A percentile compares a stretch with the other conserved stretches of the same genome.
Evolutionary conservation across 202 grass and related monocot species (phyloP).

Genomic region (Elaeis oleifera): DNA sequence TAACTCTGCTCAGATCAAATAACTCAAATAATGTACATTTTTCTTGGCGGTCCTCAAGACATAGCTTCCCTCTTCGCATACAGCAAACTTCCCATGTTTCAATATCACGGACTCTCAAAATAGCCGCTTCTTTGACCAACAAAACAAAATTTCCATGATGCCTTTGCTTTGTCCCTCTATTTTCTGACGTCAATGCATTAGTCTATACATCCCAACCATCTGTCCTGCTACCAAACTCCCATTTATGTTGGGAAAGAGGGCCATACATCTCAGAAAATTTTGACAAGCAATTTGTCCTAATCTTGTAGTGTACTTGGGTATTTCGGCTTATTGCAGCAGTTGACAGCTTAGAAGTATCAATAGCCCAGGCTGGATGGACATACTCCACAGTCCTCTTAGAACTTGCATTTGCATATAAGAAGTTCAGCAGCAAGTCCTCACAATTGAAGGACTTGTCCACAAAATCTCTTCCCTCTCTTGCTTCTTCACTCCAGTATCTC

Average conservation of each 20-base stretch:
- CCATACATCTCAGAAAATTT: constrained; percentile 76
- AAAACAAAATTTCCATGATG: too few relatives aligned
- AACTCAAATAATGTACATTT: too few relatives aligned
- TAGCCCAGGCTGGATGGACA: constrained; percentile 91
- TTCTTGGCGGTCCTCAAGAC: too few relatives aligned
- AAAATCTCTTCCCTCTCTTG: constrained; percentile 55
- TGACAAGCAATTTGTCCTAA: constrained; percentile 67
- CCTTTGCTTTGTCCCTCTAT: too few relatives aligned
- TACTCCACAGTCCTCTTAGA: constrained; percentile 70
- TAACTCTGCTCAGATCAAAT: too few relatives aligned
- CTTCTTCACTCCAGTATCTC: constrained; percentile 81
- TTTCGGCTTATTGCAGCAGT: constrained; percentile 74
- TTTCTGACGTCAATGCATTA: background rate
- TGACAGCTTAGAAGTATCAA: constrained; percentile 91
- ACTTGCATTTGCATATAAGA: constrained; percentile 66
- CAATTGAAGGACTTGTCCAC: constrained; percentile 94
- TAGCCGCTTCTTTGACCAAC: too few relatives aligned
- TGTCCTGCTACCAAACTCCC: constrained; percentile 52
- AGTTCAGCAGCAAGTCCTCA: constrained; percentile 94
- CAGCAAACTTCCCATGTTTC: too few relatives aligned
- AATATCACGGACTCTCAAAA: too few relatives aligned
- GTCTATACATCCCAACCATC: constrained; percentile 85
- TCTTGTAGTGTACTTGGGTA: constrained; percentile 74
- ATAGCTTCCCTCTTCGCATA: too few relatives aligned
- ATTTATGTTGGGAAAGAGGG: constrained; percentile 29